phyloP scores from a whole-genome alignment of 208 protist species.

The Willaertia magna region DNA sequence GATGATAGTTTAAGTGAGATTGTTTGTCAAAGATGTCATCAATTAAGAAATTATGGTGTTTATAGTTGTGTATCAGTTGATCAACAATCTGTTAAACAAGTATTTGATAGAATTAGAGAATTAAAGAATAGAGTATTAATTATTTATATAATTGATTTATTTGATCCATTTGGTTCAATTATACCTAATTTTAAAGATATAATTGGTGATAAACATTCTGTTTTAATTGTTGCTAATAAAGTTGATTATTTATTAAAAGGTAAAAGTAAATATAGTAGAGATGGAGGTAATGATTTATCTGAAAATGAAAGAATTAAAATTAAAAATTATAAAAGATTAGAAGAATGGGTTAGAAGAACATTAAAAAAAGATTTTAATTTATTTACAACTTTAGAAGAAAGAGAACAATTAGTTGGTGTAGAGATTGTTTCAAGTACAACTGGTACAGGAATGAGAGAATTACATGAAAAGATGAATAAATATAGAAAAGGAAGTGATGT shows the following conservation, averaged over 20 bases:
- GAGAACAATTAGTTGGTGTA: not conserved
- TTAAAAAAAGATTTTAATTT: not conserved
- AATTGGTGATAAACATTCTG: not conserved
- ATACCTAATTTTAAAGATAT: not conserved
- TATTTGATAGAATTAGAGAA: not conserved
- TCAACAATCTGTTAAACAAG: not conserved
- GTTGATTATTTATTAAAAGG: not conserved
- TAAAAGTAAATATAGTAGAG: not conserved
- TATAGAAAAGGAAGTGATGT: not conserved
- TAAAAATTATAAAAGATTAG: not conserved
- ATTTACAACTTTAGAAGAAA: not conserved
- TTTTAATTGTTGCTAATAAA: not conserved
- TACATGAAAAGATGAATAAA: not conserved
- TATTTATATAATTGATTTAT: not conserved
- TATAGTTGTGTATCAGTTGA: not conserved
- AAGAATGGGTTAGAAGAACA: not conserved
- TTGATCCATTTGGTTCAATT: not conserved
- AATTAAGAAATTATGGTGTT: not conserved
- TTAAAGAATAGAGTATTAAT: not conserved
- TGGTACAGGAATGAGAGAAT: not conserved
- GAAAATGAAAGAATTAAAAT: not conserved
- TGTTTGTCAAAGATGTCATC: not conserved
- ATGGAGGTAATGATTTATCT: not conserved
- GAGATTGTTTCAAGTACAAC: not conserved
- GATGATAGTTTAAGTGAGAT: not conserved